Evolutionary conservation across 495 filamentous ascomycete species (phyloP), one percentile per base, ranked within the genome.

Genomic region (Penicillium crystallinum): DNA sequence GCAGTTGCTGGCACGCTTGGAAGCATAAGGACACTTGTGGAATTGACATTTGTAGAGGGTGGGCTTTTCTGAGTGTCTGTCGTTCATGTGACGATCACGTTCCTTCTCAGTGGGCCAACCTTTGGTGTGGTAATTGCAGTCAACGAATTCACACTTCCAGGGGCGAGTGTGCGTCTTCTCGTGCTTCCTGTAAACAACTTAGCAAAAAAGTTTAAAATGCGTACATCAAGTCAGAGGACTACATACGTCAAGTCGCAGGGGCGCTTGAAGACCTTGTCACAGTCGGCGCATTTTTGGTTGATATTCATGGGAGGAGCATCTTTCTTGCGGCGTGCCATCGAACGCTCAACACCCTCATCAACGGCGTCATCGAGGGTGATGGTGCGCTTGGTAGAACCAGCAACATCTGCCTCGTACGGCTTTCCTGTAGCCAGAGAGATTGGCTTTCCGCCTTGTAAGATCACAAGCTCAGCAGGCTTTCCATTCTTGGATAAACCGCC

Each of bases 101-200:
- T 98, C 93, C 72, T 98, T 98, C 71, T 96, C 91, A 2, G 93
- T 97, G 6, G 93, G 92, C 86, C 91, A 97, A 21, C 93, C 93
- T 60, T 88, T 80, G 22, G 84, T 79, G 62, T 85, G 68, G 69
- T 92, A 98, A 64, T 91, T 93, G 84, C 93, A 98, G 14, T 76
- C 81, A 36, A 76, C 57, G 5, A 87, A 77, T 2, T 82, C 77
- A 69, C 93, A 98, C 71, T 97, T 97, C 86, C 87, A 97, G 3
- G 93, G 95, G 17, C 93, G 86, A 9, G 88, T 87, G 64, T 98
- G 93, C 2, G 93, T 97, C 75, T 97, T 98, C 71, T 93, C 88
- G 65, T 98, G 93, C 73, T 98, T 98, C 44, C 75, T 77, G 31
- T 43, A 14, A 10, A 46, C 2, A 22, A 15, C 48, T 66, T 59